Evolutionary conservation across 306 rosid species (phyloP).

Genomic region (Begonia peltatifolia): DNA sequence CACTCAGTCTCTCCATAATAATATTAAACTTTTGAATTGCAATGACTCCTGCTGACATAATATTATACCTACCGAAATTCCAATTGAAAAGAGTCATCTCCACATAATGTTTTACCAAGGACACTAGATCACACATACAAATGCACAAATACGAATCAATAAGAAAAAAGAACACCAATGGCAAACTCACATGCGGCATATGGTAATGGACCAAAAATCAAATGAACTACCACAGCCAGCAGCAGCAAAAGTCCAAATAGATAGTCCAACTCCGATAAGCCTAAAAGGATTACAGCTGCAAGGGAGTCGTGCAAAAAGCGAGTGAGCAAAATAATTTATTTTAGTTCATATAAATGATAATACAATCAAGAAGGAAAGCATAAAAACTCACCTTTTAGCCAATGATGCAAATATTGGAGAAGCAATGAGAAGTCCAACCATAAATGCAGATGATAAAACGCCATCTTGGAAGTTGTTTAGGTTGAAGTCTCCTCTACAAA

Average conservation of each 20-base stretch:
- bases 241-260: constrained; percentile 68
- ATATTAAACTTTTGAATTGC: too few species aligned
- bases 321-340: constrained; percentile 4
- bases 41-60: too few species aligned
- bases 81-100: too few species aligned
- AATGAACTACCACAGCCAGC: constrained; percentile 47
- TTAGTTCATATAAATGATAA: neutral
- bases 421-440: constrained; percentile 89
- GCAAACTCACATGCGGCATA: constrained; percentile 63
- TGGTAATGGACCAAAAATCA: constrained; percentile 65
- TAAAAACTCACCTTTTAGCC: constrained; percentile 57
- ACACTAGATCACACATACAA: neutral
- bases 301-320: constrained; percentile 2
- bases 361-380: neutral
- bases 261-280: constrained; percentile 76
- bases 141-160: neutral
- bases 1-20: too few species aligned
- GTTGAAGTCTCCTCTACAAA: constrained; percentile 70
- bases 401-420: constrained; percentile 84
- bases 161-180: constrained; percentile 5
- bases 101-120: neutral
- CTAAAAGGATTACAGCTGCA: constrained; percentile 76
- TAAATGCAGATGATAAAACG: constrained; percentile 77
- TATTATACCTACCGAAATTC: too few species aligned
- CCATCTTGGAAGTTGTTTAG: constrained; percentile 89